Base-by-base conservation (phyloP, 2,329 filamentous ascomycete genomes). In the Colletotrichum sp. region DNA sequence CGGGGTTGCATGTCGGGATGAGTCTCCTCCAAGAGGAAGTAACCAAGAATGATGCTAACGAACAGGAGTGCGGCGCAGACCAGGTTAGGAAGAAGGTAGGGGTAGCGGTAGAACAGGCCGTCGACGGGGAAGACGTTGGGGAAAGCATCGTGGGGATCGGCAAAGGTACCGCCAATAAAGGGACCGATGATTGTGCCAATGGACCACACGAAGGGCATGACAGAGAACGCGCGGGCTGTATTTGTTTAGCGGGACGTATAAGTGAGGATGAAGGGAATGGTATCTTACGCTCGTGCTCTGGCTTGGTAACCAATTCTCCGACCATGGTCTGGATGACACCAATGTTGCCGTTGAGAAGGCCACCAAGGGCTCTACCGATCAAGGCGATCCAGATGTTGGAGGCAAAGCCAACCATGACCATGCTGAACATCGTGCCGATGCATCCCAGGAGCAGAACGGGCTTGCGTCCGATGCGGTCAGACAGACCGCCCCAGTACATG, bases 201-300 rank as follows among this genome's bases (percentile, higher is more conserved):
- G 62, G 91, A 94, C 96, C 96, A 98, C 9, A 98, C 94, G 81
- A 98, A 98, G 1, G 96, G 96, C 95, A 98, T 98, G 60, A 98
- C 91, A 4, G 95, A 93, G 83, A 96, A 98, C 32, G 96, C 96
- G 77, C 94, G 92, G 74, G 95, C 94, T 95, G 79, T 77, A 6
- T 77, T 32, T 61, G 9, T 78, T 80, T 76, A 81, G 80, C 73
- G 67, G 60, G 52, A 15, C 48, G 13, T n/a, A 10, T 3, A 60
- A 25, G 25, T 27, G 58, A 32, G n/a, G 6, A 15, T 18, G 8
- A 7, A 60, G 25, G 4, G 28, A 27, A 32, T 22, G 30, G 18
- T n/a, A 39, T 34, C 93, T 88, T 86, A 95, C 93, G 95, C 85
- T 98, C 95, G 85, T 97, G 95, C 80, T 96, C 94, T 16, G 94